These are phyloP conservation scores for Paraphaeosphaeria sporulosa DNA, from an alignment of 2,329 filamentous ascomycete species.

Conservation along the genomic window DNA sequence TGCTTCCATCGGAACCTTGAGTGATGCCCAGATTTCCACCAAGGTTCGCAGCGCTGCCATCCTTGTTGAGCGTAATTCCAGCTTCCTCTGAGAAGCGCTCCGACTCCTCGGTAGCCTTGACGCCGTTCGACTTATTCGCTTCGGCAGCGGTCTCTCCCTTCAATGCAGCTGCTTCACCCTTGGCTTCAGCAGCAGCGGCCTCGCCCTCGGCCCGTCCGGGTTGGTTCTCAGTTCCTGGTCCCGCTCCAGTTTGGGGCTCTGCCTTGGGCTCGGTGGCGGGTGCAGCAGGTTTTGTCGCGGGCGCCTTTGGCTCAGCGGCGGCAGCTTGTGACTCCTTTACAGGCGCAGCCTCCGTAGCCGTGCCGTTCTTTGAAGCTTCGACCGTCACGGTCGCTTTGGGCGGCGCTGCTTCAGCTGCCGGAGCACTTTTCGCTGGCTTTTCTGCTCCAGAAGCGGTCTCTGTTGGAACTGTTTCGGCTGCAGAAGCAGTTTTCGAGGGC, in stretches of 20 bases:
- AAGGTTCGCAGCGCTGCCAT: conserved; percentile 37
- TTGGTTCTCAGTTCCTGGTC: conserved; percentile 30
- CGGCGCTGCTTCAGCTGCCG: conserved; percentile 1
- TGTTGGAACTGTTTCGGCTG: conserved; percentile 5
- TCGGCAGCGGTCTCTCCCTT: conserved; percentile 21
- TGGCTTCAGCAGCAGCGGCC: conserved; percentile 25
- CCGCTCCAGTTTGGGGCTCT: conserved; percentile 8
- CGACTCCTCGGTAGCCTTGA: conserved; percentile 40
- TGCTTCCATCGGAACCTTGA: conserved; percentile 41
- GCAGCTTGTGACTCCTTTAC: not conserved
- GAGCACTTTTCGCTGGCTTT: not conserved
- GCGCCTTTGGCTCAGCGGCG: not conserved
- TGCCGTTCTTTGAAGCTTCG: not conserved
- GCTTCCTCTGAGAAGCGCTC: conserved; percentile 39
- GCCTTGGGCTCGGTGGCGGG: conserved; percentile 1
- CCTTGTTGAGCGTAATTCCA: conserved; percentile 34
- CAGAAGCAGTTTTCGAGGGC: not conserved
- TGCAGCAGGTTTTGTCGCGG: not conserved
- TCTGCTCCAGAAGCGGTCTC: conserved; percentile 4
- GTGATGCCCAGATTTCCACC: conserved; percentile 45
- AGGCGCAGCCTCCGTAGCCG: not conserved
- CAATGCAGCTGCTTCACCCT: conserved; percentile 8
- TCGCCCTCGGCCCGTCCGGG: conserved; percentile 33
- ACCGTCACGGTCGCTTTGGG: not conserved
- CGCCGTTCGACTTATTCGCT: conserved; percentile 29